Evolutionary conservation across 805 yeast genomes (phyloP), one percentile per base, ranked within the genome.

Genomic region (Candida endomychidarum): DNA sequence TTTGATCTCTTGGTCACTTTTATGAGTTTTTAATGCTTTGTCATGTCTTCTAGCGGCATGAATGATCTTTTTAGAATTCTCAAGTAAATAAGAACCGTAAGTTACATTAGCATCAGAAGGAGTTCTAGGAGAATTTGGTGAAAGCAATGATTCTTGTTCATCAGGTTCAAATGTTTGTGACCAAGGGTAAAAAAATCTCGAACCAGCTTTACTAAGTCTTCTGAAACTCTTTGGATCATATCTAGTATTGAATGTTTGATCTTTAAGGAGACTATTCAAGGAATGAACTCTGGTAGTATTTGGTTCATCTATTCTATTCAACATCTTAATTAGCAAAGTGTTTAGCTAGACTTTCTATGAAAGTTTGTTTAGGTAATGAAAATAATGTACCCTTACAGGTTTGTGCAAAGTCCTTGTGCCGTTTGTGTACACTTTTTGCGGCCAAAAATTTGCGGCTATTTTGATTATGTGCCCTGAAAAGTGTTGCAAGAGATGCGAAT

Each of bases 201-300:
- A 43, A 22, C 38, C 23, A 24, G 26, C 40, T 29, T 27, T 33
- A 12, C 34, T 36, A 2, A 40, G 19, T 12, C 33, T 34, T 22
- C 23, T 35, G 14, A 36, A 26, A n/a, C 44, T 14, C 4, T 11
- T 7, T 4, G 32, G 20, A 30, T 41, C 37, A 28, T 25, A 32
- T 3, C 14, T 41, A 4, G 35, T 22, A 27, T 38, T 34, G 28
- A 36, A 40, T 2, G 43, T 23, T 24, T 41, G 44, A 21, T 43
- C 46, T 16, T 43, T 46, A 20, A 43, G 35, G 3, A 43, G 24
- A 23, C 50, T 46, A 16, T 40, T 46, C n/a, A 46, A 20, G 10
- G 50, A 43, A 33, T 43, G 45, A 12, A 46, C 40, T 25, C 49
- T 34, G 2, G 33, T 23, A 16, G 27, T 5, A 12, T 24, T 23